A percentile compares a stretch with the other conserved stretches of the same genome.
Evolutionary conservation across 2,329 filamentous ascomycete species (phyloP).

Genomic region (Ophiosphaerella korrae): DNA sequence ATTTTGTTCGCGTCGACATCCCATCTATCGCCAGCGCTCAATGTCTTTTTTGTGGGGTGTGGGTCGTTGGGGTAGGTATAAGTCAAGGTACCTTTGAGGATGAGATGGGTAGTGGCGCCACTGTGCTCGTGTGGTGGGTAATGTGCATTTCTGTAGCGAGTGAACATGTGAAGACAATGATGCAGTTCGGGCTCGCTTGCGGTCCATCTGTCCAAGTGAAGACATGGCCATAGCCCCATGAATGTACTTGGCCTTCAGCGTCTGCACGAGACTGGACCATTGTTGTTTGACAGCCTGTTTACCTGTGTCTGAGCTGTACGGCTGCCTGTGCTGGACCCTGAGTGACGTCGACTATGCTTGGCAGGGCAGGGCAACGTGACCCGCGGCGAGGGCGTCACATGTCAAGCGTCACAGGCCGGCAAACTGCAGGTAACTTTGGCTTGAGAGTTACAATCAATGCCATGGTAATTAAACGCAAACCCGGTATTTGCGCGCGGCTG

Average conservation of each 20-base stretch:
- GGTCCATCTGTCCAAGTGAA: constrained; percentile 75
- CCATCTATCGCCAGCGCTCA: constrained; percentile 64
- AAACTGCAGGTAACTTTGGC: too few species aligned
- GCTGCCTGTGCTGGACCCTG: constrained; percentile 17
- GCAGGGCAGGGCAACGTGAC: constrained; percentile 7
- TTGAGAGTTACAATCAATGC: constrained; percentile 6
- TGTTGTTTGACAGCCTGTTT: neutral
- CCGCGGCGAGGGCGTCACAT: neutral
- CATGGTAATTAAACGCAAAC: constrained; percentile 3
- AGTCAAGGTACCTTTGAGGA: constrained; percentile 68
- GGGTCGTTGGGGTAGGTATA: constrained; percentile 69
- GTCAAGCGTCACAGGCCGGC: too few species aligned
- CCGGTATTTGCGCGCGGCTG: constrained; percentile 3
- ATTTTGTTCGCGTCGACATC: constrained; percentile 68
- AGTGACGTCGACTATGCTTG: constrained; percentile 21
- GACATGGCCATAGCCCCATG: constrained; percentile 72
- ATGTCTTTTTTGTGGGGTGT: constrained; percentile 61
- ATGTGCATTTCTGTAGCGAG: constrained; percentile 62
- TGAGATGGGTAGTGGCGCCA: constrained; percentile 71
- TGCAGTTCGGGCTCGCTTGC: constrained; percentile 54
- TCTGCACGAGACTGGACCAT: constrained; percentile 53
- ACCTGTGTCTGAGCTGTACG: neutral
- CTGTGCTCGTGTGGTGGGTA: constrained; percentile 71
- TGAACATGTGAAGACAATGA: constrained; percentile 7
- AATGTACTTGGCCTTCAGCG: constrained; percentile 65